Evolutionary conservation across 345 rosid species (phyloP).

Genomic region (Lepidium africanum): DNA sequence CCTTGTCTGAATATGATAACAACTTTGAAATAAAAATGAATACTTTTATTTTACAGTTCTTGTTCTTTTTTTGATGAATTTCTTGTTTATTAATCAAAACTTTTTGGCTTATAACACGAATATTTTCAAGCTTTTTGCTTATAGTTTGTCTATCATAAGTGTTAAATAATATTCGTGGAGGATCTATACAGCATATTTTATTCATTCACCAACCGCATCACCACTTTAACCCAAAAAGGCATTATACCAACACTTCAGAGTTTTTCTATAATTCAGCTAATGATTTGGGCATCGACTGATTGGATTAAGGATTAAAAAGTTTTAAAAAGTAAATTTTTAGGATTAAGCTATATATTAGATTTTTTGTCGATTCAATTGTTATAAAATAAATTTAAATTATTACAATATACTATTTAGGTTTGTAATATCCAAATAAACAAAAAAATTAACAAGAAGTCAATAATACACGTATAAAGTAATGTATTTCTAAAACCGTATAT

Average conservation of each 20-base stretch:
- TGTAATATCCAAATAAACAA: not conserved
- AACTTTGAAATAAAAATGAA: not conserved
- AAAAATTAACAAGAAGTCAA: not conserved
- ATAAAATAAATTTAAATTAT: too few relatives aligned
- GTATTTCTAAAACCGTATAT: slow-evolving; percentile 7
- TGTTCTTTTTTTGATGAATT: not conserved
- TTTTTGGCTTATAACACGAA: not conserved
- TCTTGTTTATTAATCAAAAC: not conserved
- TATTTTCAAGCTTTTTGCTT: not conserved
- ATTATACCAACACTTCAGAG: too few relatives aligned
- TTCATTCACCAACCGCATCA: not conserved
- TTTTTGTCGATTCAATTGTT: too few relatives aligned
- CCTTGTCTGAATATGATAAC: not conserved
- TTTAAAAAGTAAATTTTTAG: too few relatives aligned
- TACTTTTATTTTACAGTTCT: not conserved
- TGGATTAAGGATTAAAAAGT: too few relatives aligned
- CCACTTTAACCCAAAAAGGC: not conserved
- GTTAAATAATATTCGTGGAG: not conserved
- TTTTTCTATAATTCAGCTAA: too few relatives aligned
- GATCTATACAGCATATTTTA: not conserved
- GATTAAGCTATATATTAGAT: too few relatives aligned
- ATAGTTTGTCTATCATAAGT: not conserved
- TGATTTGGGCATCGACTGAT: too few relatives aligned
- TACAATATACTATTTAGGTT: too few relatives aligned
- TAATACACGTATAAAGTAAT: not conserved